Evolutionary conservation across 805 yeast species (phyloP).

Genomic region (Pichia nanzhaoensis): DNA sequence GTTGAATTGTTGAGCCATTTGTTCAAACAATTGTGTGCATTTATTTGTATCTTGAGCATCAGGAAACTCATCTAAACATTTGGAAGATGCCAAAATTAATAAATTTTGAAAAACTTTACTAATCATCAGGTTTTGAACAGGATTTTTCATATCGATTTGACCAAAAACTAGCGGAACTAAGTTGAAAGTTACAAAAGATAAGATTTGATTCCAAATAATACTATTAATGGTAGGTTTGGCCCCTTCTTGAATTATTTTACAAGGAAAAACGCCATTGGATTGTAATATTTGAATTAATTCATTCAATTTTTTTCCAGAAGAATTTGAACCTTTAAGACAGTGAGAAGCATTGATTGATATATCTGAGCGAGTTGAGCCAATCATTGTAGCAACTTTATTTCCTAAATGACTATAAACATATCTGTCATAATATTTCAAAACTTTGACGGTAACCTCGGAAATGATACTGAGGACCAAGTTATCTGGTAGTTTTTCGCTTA

Average conservation of each 20-base stretch:
- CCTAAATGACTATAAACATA: conserved; percentile 21
- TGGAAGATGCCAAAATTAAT: conserved; percentile 17
- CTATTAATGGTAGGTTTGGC: conserved; percentile 24
- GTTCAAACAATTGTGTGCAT: conserved; percentile 15
- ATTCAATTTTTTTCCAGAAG: conserved; percentile 16
- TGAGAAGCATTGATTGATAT: neutral
- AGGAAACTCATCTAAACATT: conserved; percentile 26
- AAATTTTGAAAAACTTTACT: conserved; percentile 22
- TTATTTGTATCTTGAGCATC: conserved; percentile 13
- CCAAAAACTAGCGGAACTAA: conserved; percentile 20
- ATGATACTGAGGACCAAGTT: conserved; percentile 18
- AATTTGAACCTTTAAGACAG: conserved; percentile 19
- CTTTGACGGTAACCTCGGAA: conserved; percentile 23
- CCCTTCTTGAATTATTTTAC: conserved; percentile 22
- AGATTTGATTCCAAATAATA: conserved; percentile 26
- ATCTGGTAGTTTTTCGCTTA: conserved; percentile 13
- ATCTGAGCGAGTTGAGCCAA: conserved; percentile 19
- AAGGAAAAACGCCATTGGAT: conserved; percentile 22
- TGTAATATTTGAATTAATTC: conserved; percentile 19
- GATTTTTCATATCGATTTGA: conserved; percentile 13
- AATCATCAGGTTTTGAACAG: conserved; percentile 8
- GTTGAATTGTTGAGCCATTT: conserved; percentile 20
- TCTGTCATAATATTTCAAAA: conserved; percentile 7
- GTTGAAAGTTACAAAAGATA: conserved; percentile 22
- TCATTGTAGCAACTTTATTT: conserved; percentile 20